Base-by-base conservation (phyloP, 164 flowering plant genomes). In the Kingdonia uniflora region DNA sequence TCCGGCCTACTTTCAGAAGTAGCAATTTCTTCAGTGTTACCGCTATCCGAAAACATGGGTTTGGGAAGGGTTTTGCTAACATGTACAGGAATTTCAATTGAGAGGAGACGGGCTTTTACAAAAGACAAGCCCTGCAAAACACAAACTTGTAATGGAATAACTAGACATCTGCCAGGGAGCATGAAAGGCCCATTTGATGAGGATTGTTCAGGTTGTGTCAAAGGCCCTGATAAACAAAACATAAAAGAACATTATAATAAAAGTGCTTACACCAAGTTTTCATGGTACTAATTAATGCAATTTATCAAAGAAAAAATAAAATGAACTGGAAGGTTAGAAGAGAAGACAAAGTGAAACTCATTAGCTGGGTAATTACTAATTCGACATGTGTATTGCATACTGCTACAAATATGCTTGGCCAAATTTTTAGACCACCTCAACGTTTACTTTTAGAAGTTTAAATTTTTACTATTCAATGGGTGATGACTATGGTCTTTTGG, bases 11-110 rank as follows among this genome's bases (percentile, higher is more conserved):
- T 67, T 59, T 60, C 75, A 54, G 58, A 10, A 49, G 42, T 61
- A 54, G 58, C 12, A 49, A 45, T 61, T 52, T 59, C 76, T 45
- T 75, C 65, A 33, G 53, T 20, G 29, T 58, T 41, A 26, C 45
- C 44, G 54, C 58, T 54, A 23, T 73, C 78, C 37, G 22, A 41
- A 38, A 56, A 56, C 68, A 19, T 68, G 70, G n/a, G n/a, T n/a
- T 50, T 73, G 1, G 85, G 77, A 68, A 66, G 72, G 46, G 67
- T 75, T 64, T 82, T 86, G 49, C 89, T 75, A 52, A 94, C 78
- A 58, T 75, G 84, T 7, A 96, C 99, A 65, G 99, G 99, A 64
- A 89, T 88, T 66, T 94, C 99, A 97, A 94, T 94, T 20, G 99
- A 82, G 35, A 94, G 84, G 68, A 94, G 62, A 46, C 95, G 90